A percentile compares a stretch with the other conserved stretches of the same genome.
Evolutionary conservation across 1,139 yeast genomes (phyloP).

Genomic region (Scheffersomyces titani): DNA sequence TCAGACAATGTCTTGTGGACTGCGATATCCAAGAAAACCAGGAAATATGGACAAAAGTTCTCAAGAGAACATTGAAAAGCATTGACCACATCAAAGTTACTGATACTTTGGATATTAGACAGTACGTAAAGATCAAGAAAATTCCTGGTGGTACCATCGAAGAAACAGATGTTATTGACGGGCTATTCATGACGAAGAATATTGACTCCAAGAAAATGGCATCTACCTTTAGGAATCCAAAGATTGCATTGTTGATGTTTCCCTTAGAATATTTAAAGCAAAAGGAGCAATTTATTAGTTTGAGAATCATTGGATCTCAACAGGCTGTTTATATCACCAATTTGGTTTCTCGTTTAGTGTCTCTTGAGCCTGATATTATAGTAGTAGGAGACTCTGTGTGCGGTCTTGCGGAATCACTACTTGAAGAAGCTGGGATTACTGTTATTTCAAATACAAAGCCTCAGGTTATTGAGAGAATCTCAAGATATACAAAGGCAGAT

Average conservation of each 20-base stretch:
- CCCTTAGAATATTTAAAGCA: constrained; percentile 82
- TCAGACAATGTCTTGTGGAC: constrained; percentile 69
- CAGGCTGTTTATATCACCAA: constrained; percentile 84
- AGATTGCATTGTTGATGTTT: constrained; percentile 80
- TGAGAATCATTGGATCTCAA: constrained; percentile 84
- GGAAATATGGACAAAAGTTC: constrained; percentile 40
- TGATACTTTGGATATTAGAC: constrained; percentile 81
- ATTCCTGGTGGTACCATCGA: constrained; percentile 71
- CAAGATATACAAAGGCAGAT: constrained; percentile 82
- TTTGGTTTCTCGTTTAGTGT: constrained; percentile 74
- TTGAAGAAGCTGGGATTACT: constrained; percentile 74
- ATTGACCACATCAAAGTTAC: constrained; percentile 43
- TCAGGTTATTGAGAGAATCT: constrained; percentile 76
- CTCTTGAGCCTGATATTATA: constrained; percentile 77
- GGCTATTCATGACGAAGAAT: constrained; percentile 82
- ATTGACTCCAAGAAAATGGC: constrained; percentile 86
- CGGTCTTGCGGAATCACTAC: constrained; percentile 73
- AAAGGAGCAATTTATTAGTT: constrained; percentile 74
- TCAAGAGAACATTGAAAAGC: constrained; percentile 25
- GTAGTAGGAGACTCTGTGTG: constrained; percentile 81
- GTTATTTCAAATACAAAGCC: constrained; percentile 82
- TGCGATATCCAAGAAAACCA: constrained; percentile 42
- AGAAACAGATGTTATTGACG: constrained; percentile 69
- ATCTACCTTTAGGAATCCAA: constrained; percentile 59
- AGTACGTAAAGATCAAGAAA: constrained; percentile 83